Evolutionary conservation across 495 filamentous ascomycete species (phyloP).

Genomic region (Durotheca rogersii): DNA sequence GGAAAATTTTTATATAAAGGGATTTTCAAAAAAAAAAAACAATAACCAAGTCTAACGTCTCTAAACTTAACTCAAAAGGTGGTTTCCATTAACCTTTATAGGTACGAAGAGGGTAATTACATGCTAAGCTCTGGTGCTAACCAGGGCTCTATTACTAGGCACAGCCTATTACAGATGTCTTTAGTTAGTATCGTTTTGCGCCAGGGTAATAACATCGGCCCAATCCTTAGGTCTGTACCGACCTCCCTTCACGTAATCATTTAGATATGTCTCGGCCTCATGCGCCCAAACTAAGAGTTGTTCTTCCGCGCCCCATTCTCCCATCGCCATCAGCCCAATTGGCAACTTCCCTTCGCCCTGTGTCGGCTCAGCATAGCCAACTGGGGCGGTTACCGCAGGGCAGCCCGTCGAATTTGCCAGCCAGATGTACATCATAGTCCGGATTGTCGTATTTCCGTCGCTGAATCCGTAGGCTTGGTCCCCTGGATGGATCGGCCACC

Average conservation of each 20-base stretch:
- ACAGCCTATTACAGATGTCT: too few relatives aligned
- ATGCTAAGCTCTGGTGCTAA: too few relatives aligned
- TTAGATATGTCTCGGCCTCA: conserved; percentile 60
- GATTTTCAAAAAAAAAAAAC: too few relatives aligned
- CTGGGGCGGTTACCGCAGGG: conserved; percentile 76
- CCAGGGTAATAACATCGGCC: conserved; percentile 44
- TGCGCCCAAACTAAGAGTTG: conserved; percentile 71
- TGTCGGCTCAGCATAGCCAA: conserved; percentile 64
- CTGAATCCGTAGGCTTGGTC: conserved; percentile 65
- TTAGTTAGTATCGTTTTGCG: conserved; percentile 17
- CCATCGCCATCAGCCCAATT: conserved; percentile 86
- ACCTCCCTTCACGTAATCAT: conserved; percentile 39
- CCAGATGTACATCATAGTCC: conserved; percentile 88
- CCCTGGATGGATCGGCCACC: conserved; percentile 59
- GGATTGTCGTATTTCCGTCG: conserved; percentile 69
- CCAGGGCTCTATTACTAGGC: too few relatives aligned
- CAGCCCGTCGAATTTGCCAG: conserved; percentile 81
- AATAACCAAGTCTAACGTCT: too few relatives aligned
- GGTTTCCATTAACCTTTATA: too few relatives aligned
- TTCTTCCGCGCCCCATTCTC: conserved; percentile 86
- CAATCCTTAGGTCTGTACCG: conserved; percentile 43
- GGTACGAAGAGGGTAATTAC: too few relatives aligned
- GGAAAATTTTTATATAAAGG: too few relatives aligned
- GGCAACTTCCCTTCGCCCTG: conserved; percentile 54
- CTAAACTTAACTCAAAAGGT: too few relatives aligned